Evolutionary conservation across 2,329 filamentous ascomycete species (phyloP).

Genomic region (Xylaria sp.): DNA sequence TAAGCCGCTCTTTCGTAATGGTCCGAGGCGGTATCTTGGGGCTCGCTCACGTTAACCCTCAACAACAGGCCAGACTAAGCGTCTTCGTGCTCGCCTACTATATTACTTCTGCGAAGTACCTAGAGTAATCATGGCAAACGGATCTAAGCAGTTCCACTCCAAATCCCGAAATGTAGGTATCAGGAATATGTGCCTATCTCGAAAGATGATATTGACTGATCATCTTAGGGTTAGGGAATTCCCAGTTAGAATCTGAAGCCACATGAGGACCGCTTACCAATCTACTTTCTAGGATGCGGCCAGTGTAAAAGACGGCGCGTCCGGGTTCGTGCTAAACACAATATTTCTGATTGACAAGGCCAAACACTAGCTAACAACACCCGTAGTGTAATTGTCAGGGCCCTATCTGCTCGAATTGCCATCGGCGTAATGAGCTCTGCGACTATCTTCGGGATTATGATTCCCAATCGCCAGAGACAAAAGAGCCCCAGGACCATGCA

Average conservation of each 20-base stretch:
- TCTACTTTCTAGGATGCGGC: constrained; percentile 24
- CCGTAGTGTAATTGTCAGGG: constrained; percentile 42
- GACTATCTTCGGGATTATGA: constrained; percentile 33
- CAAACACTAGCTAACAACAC: constrained; percentile 7
- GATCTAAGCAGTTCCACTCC: constrained; percentile 37
- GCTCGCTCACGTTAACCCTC: neutral
- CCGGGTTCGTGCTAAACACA: constrained; percentile 26
- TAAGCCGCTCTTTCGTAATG: neutral
- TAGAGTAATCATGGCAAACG: constrained; percentile 22
- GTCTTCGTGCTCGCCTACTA: neutral
- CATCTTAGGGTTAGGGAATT: constrained; percentile 30
- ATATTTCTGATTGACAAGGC: neutral
- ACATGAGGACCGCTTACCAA: constrained; percentile 16
- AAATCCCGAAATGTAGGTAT: constrained; percentile 41
- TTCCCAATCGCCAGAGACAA: neutral
- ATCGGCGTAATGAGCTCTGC: constrained; percentile 41
- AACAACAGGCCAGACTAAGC: neutral
- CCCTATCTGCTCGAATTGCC: constrained; percentile 41
- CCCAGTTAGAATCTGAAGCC: neutral
- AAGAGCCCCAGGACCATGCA: neutral
- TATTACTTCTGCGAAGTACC: neutral
- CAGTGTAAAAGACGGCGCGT: constrained; percentile 39
- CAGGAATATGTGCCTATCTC: constrained; percentile 3
- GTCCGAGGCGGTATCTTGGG: too few species aligned
- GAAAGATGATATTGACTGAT: constrained; percentile 29